Conservation (phyloP, 2,329 filamentous ascomycete species). For the Fonsecaea multimorphosa region DNA sequence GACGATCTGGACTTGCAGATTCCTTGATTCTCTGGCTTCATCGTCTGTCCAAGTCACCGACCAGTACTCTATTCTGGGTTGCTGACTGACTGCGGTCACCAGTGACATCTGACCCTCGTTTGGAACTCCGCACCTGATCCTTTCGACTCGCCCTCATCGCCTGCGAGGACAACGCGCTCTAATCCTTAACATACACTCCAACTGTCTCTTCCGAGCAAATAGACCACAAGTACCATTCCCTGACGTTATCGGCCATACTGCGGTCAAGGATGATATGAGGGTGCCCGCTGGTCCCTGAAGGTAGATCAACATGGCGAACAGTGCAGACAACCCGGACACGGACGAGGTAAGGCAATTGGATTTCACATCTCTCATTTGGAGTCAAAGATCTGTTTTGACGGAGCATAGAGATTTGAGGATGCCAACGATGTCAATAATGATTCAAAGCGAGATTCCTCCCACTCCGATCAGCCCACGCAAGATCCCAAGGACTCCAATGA, state of each 20-base stretch:
- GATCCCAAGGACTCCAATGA: slow-evolving; percentile 13
- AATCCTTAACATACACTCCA: neutral
- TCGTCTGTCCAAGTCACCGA: neutral
- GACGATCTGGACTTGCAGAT: neutral
- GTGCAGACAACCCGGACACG: slow-evolving; percentile 50
- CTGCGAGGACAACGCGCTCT: neutral
- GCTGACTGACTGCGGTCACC: slow-evolving; percentile 3
- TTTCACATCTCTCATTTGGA: neutral
- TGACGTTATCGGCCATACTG: neutral
- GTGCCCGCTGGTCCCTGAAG: slow-evolving; percentile 9
- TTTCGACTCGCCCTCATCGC: slow-evolving; percentile 4
- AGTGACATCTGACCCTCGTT: slow-evolving; percentile 4
- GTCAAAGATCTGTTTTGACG: slow-evolving; percentile 18
- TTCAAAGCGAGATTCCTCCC: slow-evolving; percentile 23
- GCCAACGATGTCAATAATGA: slow-evolving; percentile 58
- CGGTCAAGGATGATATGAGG: slow-evolving; percentile 24
- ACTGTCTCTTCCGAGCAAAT: neutral
- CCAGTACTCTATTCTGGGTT: neutral
- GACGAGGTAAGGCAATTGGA: slow-evolving; percentile 46
- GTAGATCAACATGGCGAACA: slow-evolving; percentile 40
- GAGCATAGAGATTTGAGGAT: slow-evolving; percentile 81
- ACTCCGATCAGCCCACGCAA: slow-evolving; percentile 15
- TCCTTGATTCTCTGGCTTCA: neutral
- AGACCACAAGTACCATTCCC: neutral
- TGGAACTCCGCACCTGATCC: neutral